phyloP scores from a whole-genome alignment of 1,284 basidiomycete genomes.

The Prillingera fragicola region DNA sequence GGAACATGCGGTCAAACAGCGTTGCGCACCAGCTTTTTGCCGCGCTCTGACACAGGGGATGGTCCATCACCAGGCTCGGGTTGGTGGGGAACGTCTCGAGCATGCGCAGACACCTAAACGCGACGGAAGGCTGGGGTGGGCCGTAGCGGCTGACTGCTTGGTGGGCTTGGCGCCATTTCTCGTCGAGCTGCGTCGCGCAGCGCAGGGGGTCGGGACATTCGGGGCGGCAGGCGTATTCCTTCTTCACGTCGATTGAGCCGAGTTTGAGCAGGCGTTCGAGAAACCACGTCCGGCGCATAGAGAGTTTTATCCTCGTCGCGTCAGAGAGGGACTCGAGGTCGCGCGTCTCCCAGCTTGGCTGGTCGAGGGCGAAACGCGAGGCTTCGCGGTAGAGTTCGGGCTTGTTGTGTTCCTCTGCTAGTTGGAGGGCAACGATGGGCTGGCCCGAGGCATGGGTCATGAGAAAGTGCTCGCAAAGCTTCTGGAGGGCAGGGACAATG shows the following conservation, averaged over 20 bases:
- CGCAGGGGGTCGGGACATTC: slow-evolving; percentile 72
- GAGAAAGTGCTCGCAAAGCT: slow-evolving; percentile 75
- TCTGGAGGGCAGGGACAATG: slow-evolving; percentile 70
- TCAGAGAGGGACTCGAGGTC: slow-evolving; percentile 72
- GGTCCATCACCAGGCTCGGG: slow-evolving; percentile 82
- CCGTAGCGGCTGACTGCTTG: slow-evolving; percentile 81
- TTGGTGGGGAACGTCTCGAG: slow-evolving; percentile 64
- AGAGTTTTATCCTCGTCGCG: slow-evolving; percentile 76
- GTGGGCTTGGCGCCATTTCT: slow-evolving; percentile 87
- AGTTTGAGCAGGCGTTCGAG: slow-evolving; percentile 88
- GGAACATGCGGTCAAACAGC: slow-evolving; percentile 84
- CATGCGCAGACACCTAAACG: slow-evolving; percentile 22
- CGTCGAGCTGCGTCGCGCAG: slow-evolving; percentile 83
- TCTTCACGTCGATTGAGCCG: slow-evolving; percentile 73
- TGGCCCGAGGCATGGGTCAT: slow-evolving; percentile 83
- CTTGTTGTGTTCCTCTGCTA: slow-evolving; percentile 78
- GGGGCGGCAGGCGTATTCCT: slow-evolving; percentile 60
- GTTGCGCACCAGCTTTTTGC: slow-evolving; percentile 80
- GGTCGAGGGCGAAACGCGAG: slow-evolving; percentile 82
- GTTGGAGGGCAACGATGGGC: slow-evolving; percentile 82
- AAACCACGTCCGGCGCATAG: slow-evolving; percentile 86
- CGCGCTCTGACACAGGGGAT: slow-evolving; percentile 76
- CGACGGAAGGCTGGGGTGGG: slow-evolving; percentile 41
- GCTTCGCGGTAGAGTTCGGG: slow-evolving; percentile 83
- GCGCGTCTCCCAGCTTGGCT: slow-evolving; percentile 57